Percentiles rank a stretch among this genome's conserved stretches.
Evolutionary conservation across 2,329 filamentous ascomycete genomes (phyloP).

Genomic region (Fusarium nodosum): DNA sequence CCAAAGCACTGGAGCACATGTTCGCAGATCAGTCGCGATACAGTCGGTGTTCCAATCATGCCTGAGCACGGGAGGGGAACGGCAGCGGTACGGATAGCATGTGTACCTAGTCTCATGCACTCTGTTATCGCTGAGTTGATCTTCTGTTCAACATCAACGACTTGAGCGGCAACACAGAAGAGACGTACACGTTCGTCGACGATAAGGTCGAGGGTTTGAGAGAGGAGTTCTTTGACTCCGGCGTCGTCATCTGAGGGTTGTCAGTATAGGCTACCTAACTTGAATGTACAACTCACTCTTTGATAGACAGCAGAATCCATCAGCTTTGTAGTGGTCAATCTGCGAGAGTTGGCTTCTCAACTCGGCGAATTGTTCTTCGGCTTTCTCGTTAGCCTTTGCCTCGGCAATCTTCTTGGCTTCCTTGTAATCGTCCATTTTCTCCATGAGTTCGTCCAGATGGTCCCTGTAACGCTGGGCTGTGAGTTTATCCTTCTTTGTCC

Average conservation of each 20-base stretch:
- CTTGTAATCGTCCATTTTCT: constrained; percentile 45
- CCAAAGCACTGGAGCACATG: constrained; percentile 49
- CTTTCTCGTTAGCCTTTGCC: constrained; percentile 40
- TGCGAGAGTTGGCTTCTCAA: constrained; percentile 44
- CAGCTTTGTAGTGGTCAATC: constrained; percentile 49
- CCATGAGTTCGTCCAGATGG: constrained; percentile 45
- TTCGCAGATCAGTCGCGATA: constrained; percentile 49
- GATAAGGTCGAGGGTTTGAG: constrained; percentile 48
- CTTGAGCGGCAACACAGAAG: constrained; percentile 50
- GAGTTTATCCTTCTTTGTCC: constrained; percentile 49
- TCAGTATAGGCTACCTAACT: neutral
- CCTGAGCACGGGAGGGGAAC: constrained; percentile 45
- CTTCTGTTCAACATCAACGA: constrained; percentile 51
- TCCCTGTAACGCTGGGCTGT: constrained; percentile 41
- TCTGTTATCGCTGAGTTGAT: constrained; percentile 51
- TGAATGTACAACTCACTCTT: constrained; percentile 3
- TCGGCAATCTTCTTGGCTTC: constrained; percentile 46
- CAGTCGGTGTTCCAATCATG: constrained; percentile 46
- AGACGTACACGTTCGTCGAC: constrained; percentile 51
- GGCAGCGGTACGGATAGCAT: constrained; percentile 48
- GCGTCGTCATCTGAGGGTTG: constrained; percentile 34
- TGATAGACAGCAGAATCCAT: constrained; percentile 47
- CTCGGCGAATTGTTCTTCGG: constrained; percentile 44
- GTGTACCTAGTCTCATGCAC: constrained; percentile 49
- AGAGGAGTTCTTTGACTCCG: constrained; percentile 45